Evolutionary conservation across 768 basidiomycete species (phyloP).

Genomic region (Mycena pura): DNA sequence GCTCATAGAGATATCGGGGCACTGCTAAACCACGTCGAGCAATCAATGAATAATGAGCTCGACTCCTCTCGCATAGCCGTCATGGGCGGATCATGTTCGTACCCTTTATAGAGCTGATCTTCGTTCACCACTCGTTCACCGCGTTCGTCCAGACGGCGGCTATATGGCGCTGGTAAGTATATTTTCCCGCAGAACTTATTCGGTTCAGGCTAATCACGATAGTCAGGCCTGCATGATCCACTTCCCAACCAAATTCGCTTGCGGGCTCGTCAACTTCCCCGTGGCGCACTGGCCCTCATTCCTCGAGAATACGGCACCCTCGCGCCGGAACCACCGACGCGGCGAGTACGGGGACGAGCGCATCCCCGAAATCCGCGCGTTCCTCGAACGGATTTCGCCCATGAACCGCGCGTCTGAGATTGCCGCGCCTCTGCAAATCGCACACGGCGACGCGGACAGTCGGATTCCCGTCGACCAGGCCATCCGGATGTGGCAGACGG

Average conservation of each 20-base stretch:
- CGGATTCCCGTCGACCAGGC: conserved; percentile 49
- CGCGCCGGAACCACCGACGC: conserved; percentile 42
- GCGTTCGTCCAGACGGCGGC: conserved; percentile 41
- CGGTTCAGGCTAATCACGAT: neutral
- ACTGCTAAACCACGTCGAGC: conserved; percentile 43
- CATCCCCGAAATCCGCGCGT: conserved; percentile 42
- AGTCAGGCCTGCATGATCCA: conserved; percentile 48
- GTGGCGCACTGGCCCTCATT: conserved; percentile 48
- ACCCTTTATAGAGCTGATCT: neutral
- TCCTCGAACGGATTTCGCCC: conserved; percentile 47
- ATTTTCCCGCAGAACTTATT: conserved; percentile 14
- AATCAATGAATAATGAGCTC: conserved; percentile 39
- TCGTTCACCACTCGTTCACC: neutral
- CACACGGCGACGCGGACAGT: conserved; percentile 50
- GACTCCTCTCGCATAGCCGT: conserved; percentile 47
- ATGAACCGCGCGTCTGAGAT: conserved; percentile 46
- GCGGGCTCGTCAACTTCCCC: conserved; percentile 49
- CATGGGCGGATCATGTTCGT: conserved; percentile 48
- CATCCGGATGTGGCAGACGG: conserved; percentile 43
- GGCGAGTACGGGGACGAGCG: conserved; percentile 51
- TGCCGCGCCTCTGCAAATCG: conserved; percentile 43
- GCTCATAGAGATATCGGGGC: conserved; percentile 43
- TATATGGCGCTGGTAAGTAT: conserved; percentile 47
- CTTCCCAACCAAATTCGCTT: conserved; percentile 47
- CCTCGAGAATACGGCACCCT: conserved; percentile 48